Percentiles rank a stretch among this genome's conserved stretches.
Evolutionary conservation across 2,329 filamentous ascomycete species (phyloP).

Genomic region (Colletotrichum sp.): DNA sequence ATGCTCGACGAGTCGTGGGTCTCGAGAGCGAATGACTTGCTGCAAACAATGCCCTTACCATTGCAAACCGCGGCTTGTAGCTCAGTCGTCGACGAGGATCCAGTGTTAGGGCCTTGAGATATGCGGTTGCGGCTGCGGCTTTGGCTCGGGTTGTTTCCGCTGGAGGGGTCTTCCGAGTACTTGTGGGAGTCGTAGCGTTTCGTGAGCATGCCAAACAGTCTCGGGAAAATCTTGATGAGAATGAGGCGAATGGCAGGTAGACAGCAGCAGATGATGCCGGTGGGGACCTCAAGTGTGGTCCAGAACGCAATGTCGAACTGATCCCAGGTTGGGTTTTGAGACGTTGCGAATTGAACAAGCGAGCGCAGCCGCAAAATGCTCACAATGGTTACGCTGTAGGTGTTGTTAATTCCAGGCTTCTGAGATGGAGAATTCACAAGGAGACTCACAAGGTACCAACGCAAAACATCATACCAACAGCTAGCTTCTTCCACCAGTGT

Average conservation of each 20-base stretch:
- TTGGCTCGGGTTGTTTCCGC: background rate
- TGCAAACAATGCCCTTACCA: background rate
- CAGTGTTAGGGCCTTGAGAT: background rate
- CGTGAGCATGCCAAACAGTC: constrained; percentile 5
- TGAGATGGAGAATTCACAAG: background rate
- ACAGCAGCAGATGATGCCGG: constrained; percentile 14
- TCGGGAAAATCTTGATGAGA: constrained; percentile 11
- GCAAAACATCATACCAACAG: constrained; percentile 45
- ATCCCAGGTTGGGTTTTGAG: constrained; percentile 32
- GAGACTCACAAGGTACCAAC: constrained; percentile 43
- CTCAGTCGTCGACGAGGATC: background rate
- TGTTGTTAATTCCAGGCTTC: background rate
- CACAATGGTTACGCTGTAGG: constrained; percentile 30
- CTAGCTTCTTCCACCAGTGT: constrained; percentile 46
- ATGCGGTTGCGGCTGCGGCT: background rate
- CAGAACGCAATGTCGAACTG: constrained; percentile 27
- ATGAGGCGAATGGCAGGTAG: constrained; percentile 14
- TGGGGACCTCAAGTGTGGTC: constrained; percentile 12
- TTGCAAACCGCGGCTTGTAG: background rate
- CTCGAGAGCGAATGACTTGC: background rate
- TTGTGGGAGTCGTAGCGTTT: background rate
- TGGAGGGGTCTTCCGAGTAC: background rate
- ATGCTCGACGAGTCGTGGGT: background rate
- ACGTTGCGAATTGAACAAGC: constrained; percentile 28
- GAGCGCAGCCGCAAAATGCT: constrained; percentile 32